These are phyloP conservation scores for Globisporangium ultimum DNA, from an alignment of 352 stramenopile genomes.

Conservation along the genomic window DNA sequence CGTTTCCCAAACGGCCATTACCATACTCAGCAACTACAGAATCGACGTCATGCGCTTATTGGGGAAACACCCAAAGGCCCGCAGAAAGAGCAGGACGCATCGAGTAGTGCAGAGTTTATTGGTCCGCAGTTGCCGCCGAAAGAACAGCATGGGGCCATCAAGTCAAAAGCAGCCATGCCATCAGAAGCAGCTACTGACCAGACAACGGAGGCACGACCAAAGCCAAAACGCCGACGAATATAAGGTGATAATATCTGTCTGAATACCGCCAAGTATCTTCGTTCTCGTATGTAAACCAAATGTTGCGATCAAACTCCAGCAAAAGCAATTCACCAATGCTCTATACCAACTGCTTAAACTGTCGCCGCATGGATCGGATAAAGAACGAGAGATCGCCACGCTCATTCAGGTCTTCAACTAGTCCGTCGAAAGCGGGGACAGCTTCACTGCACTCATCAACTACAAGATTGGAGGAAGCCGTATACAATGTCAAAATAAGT, in stretches of 20 bases:
- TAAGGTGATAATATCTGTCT: neutral
- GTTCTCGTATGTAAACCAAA: neutral
- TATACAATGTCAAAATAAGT: too few species aligned
- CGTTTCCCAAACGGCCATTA: neutral
- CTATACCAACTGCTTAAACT: slow-evolving; percentile 70
- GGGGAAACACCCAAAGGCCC: too few species aligned
- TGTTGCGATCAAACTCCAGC: neutral
- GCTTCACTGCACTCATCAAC: slow-evolving; percentile 62
- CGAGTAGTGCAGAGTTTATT: slow-evolving; percentile 3
- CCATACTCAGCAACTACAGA: neutral
- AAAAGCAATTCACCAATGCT: neutral
- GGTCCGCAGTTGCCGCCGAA: slow-evolving; percentile 1
- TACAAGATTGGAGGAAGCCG: slow-evolving; percentile 13
- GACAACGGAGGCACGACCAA: neutral
- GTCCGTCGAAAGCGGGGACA: slow-evolving; percentile 36
- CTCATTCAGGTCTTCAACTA: slow-evolving; percentile 63
- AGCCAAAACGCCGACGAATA: slow-evolving; percentile 9
- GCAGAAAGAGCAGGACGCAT: neutral
- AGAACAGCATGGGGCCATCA: neutral
- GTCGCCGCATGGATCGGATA: slow-evolving; percentile 72
- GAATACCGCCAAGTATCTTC: slow-evolving; percentile 10
- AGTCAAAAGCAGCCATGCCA: neutral
- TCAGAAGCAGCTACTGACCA: too few species aligned
- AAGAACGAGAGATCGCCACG: slow-evolving; percentile 69
- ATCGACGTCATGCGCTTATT: neutral